Percentiles rank a stretch among this genome's conserved stretches.
Conservation (phyloP, 495 filamentous ascomycete genomes). For the Neurospora sp. region DNA sequence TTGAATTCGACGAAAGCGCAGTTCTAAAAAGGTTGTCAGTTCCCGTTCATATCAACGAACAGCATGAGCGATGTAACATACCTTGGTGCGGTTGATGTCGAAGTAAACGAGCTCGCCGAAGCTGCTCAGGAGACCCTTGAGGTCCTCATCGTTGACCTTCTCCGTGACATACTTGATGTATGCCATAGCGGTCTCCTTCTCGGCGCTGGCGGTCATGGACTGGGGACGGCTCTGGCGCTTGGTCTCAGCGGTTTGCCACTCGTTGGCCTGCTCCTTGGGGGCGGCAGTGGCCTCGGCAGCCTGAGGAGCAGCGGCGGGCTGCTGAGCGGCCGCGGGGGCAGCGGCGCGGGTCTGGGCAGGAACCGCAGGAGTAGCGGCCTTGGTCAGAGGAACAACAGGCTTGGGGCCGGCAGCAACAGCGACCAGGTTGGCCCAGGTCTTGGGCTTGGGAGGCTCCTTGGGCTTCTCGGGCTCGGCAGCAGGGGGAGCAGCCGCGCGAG, state of each 20-base stretch:
- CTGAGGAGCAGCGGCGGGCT: slow-evolving; percentile 16
- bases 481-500: slow-evolving; percentile 24
- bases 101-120: slow-evolving; percentile 78
- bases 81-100: slow-evolving; percentile 84
- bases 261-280: slow-evolving; percentile 38
- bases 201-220: slow-evolving; percentile 38
- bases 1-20: slow-evolving; percentile 94
- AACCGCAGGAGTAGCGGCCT: slow-evolving; percentile 34
- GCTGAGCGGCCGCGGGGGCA: slow-evolving; percentile 19
- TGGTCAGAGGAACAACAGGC: slow-evolving; percentile 34
- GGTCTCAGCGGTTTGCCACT: slow-evolving; percentile 81
- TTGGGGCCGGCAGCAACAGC: slow-evolving; percentile 35
- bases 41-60: background rate
- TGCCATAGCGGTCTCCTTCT: slow-evolving; percentile 61
- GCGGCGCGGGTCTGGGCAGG: slow-evolving; percentile 22
- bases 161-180: slow-evolving; percentile 94
- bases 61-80: slow-evolving; percentile 31
- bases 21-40: slow-evolving; percentile 50
- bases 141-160: slow-evolving; percentile 58
- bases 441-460: slow-evolving; percentile 44
- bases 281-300: slow-evolving; percentile 17
- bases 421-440: slow-evolving; percentile 85
- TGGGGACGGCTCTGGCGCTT: slow-evolving; percentile 66
- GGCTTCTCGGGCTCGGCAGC: slow-evolving; percentile 32
- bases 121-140: slow-evolving; percentile 53